These are phyloP conservation scores for Hirsutella rhossiliensis DNA, from an alignment of 2,329 filamentous ascomycete species.

Conservation along the genomic window DNA sequence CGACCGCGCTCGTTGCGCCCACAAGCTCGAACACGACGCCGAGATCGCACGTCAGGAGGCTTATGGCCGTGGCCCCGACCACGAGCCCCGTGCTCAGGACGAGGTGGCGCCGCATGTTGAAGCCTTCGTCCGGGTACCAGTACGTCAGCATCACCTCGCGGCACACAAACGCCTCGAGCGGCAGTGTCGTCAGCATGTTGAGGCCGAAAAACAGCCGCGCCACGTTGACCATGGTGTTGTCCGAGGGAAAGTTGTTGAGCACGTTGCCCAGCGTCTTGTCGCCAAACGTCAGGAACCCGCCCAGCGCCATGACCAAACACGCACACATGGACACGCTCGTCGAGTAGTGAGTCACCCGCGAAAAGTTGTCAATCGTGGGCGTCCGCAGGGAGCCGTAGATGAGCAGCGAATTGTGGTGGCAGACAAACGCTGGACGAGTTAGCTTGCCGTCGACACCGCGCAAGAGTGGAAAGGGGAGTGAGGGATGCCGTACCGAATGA, in stretches of 20 bases:
- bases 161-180: conserved; percentile 94
- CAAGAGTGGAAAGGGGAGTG: background rate
- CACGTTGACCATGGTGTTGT: conserved; percentile 89
- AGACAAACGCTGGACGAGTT: conserved; percentile 42
- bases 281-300: conserved; percentile 87
- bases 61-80: conserved; percentile 62
- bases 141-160: conserved; percentile 93
- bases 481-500: conserved; percentile 62
- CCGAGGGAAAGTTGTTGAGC: conserved; percentile 88
- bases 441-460: background rate
- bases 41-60: conserved; percentile 81
- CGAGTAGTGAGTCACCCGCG: conserved; percentile 85
- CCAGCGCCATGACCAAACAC: conserved; percentile 77
- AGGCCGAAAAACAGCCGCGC: conserved; percentile 91
- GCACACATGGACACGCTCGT: conserved; percentile 85
- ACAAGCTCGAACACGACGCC: conserved; percentile 93
- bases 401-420: conserved; percentile 88
- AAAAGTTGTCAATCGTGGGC: conserved; percentile 91
- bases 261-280: conserved; percentile 89
- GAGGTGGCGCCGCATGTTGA: conserved; percentile 73
- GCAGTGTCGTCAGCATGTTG: conserved; percentile 96
- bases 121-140: conserved; percentile 56
- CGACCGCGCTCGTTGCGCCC: conserved; percentile 86
- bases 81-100: conserved; percentile 78
- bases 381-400: conserved; percentile 94